phyloP scores from a whole-genome alignment of 441 rosid genomes.

The Jatropha multifida region DNA sequence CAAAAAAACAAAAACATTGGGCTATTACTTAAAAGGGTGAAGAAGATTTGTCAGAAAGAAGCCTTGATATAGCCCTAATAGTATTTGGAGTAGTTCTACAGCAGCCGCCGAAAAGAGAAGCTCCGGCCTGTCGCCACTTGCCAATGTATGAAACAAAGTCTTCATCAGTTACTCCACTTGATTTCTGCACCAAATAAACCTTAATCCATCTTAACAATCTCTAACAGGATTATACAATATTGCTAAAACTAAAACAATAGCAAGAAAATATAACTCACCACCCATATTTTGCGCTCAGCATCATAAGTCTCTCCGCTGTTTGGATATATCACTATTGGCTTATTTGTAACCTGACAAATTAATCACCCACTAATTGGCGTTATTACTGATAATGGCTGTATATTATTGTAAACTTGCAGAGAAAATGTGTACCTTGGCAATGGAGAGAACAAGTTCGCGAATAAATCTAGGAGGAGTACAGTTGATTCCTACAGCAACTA shows the following conservation, averaged over 20 bases:
- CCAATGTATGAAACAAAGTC: slow-evolving; percentile 71
- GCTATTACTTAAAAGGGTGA: neutral
- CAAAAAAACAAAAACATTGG: no score
- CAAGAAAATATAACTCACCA: slow-evolving; percentile 33
- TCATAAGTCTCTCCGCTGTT: slow-evolving; percentile 85
- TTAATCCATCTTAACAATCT: slow-evolving; percentile 10
- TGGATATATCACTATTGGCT: slow-evolving; percentile 74
- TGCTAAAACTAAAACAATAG: neutral
- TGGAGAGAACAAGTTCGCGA: slow-evolving; percentile 52
- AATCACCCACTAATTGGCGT: neutral
- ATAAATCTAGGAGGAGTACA: slow-evolving; percentile 82
- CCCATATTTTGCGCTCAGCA: slow-evolving; percentile 64
- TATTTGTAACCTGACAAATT: slow-evolving; percentile 56
- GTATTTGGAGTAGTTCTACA: slow-evolving; percentile 91
- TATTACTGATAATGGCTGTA: neutral
- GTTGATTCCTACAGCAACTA: slow-evolving; percentile 78
- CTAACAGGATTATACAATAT: neutral
- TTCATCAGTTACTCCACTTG: slow-evolving; percentile 56
- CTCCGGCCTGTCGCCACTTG: slow-evolving; percentile 75
- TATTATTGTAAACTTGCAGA: neutral
- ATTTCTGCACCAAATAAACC: slow-evolving; percentile 41
- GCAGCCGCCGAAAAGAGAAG: slow-evolving; percentile 83
- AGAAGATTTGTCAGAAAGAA: slow-evolving; percentile 40
- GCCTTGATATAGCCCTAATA: slow-evolving; percentile 54
- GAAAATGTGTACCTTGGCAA: slow-evolving; percentile 36